A percentile compares a stretch with the other conserved stretches of the same genome.
Evolutionary conservation across 169 alveolate species (phyloP).

Genomic region (Condylostoma magnum): DNA sequence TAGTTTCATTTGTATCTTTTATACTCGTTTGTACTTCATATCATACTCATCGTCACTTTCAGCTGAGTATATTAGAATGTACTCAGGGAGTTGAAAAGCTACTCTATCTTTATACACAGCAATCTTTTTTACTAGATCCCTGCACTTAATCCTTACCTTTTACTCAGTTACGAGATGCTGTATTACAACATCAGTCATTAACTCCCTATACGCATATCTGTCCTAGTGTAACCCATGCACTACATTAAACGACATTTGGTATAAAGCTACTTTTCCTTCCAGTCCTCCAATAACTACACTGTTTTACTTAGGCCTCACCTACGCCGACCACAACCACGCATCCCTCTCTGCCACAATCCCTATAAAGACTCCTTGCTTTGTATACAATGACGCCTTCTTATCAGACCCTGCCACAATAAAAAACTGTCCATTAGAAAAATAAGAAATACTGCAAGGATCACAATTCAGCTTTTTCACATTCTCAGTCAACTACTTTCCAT

Average conservation of each 20-base stretch:
- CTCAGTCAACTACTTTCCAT: conserved; percentile 55
- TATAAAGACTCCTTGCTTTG: conserved; percentile 84
- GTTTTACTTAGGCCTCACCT: conserved; percentile 37
- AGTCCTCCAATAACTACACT: conserved; percentile 67
- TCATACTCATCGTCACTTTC: conserved; percentile 74
- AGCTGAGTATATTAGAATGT: conserved; percentile 70
- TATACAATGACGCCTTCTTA: conserved; percentile 81
- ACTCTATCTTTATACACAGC: conserved; percentile 90
- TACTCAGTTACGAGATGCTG: conserved; percentile 82
- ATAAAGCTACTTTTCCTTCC: conserved; percentile 76
- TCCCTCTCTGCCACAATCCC: conserved; percentile 72
- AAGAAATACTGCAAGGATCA: conserved; percentile 79
- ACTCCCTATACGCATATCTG: conserved; percentile 85
- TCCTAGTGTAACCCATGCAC: conserved; percentile 89
- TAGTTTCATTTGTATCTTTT: conserved; percentile 76
- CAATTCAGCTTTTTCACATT: conserved; percentile 60
- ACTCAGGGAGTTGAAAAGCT: conserved; percentile 88
- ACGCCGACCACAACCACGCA: conserved; percentile 68
- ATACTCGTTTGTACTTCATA: conserved; percentile 77
- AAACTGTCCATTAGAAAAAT: conserved; percentile 79
- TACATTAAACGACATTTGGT: conserved; percentile 67
- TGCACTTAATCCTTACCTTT: conserved; percentile 85
- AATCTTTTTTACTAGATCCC: conserved; percentile 88
- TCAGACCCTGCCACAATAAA: conserved; percentile 82
- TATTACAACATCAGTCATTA: conserved; percentile 86